These are phyloP conservation scores for Metarhizium album DNA, from an alignment of 2,329 filamentous ascomycete species.

Conservation along the genomic window DNA sequence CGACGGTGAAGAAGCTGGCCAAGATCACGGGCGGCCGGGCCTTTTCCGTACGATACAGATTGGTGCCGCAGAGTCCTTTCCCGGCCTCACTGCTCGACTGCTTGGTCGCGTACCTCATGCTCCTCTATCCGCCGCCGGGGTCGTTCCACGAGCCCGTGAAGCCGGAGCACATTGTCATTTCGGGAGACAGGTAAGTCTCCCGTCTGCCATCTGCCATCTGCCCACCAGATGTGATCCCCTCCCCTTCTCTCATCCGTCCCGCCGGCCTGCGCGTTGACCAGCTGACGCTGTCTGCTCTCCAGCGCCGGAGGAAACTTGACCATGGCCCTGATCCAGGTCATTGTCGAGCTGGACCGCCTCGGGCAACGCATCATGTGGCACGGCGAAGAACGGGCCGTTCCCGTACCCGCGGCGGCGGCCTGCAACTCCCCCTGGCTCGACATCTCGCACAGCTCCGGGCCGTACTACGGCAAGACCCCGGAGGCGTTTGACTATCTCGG, in stretches of 20 bases:
- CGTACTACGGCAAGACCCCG: constrained; percentile 17
- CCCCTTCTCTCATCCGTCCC: constrained; percentile 21
- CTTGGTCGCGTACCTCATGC: constrained; percentile 58
- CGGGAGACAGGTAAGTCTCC: constrained; percentile 50
- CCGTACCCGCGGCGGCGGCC: constrained; percentile 55
- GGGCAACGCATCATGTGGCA: constrained; percentile 46
- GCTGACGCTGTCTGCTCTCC: constrained; percentile 2
- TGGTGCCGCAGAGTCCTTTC: constrained; percentile 66
- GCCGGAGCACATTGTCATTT: constrained; percentile 56
- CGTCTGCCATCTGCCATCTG: too few species aligned
- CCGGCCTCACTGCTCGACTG: constrained; percentile 65
- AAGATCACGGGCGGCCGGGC: constrained; percentile 56
- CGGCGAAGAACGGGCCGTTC: constrained; percentile 44
- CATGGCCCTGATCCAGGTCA: constrained; percentile 54
- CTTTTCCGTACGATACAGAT: constrained; percentile 63
- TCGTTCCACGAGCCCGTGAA: constrained; percentile 56
- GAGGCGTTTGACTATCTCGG: constrained; percentile 33
- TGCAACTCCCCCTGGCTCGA: constrained; percentile 62
- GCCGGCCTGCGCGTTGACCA: neutral
- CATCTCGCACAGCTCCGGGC: constrained; percentile 43
- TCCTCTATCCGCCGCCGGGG: constrained; percentile 60
- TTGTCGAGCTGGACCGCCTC: constrained; percentile 50
- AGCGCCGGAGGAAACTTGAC: constrained; percentile 64
- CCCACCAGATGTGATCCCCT: neutral
- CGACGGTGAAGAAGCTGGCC: constrained; percentile 48